phyloP scores from a whole-genome alignment of 768 basidiomycete species.

The Collybia mongolica region DNA sequence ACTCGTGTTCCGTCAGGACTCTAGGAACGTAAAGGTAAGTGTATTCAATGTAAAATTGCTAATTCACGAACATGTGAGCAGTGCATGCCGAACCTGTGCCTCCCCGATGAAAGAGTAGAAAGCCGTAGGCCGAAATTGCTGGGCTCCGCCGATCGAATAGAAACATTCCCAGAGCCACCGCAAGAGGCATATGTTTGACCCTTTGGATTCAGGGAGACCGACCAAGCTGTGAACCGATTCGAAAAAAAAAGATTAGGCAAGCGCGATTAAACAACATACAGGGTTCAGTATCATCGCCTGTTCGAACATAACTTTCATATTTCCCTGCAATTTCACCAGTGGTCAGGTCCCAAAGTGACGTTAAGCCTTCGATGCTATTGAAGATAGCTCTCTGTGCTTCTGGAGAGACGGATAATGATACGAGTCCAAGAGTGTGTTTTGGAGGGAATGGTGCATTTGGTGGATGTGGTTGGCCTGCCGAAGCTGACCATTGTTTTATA shows the following conservation, averaged over 20 bases:
- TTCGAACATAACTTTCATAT: conserved; percentile 72
- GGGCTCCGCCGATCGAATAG: conserved; percentile 66
- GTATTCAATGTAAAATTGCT: background rate
- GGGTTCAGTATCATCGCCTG: conserved; percentile 60
- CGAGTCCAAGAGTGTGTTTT: conserved; percentile 83
- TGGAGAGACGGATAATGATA: conserved; percentile 72
- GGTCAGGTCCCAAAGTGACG: conserved; percentile 69
- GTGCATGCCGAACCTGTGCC: conserved; percentile 76
- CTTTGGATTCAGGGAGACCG: conserved; percentile 76
- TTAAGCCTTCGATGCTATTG: conserved; percentile 84
- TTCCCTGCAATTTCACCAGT: conserved; percentile 59
- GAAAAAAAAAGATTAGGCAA: background rate
- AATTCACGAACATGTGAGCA: conserved; percentile 59
- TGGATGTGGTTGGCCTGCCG: conserved; percentile 59
- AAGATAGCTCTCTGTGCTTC: conserved; percentile 68
- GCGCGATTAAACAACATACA: conserved; percentile 45
- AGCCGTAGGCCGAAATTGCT: conserved; percentile 68
- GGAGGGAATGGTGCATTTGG: conserved; percentile 50
- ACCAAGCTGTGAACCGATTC: conserved; percentile 62
- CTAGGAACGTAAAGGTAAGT: conserved; percentile 35
- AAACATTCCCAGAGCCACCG: conserved; percentile 68
- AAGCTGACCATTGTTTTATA: conserved; percentile 70
- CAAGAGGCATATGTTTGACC: conserved; percentile 74
- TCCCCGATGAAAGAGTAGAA: conserved; percentile 59
- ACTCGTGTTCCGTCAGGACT: conserved; percentile 85